These are phyloP conservation scores for Colletotrichum sp. DNA, from an alignment of 2,329 filamentous ascomycete species.

Conservation along the genomic window DNA sequence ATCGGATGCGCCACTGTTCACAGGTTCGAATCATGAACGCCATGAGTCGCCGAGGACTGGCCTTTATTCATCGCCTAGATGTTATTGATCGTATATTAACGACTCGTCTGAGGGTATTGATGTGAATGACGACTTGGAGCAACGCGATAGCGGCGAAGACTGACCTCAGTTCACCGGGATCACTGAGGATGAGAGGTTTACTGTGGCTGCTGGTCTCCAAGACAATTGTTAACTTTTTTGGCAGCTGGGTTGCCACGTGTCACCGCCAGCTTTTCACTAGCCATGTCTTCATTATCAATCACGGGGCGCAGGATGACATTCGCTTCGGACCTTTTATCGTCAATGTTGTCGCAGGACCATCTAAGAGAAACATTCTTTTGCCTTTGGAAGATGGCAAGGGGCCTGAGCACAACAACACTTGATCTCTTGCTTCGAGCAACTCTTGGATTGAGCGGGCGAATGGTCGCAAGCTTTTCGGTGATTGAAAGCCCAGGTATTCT, in stretches of 20 bases:
- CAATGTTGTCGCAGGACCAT: not conserved
- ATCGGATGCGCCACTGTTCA: conserved; percentile 25
- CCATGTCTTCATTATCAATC: not conserved
- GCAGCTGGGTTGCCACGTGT: not conserved
- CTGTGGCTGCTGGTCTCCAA: too few species aligned
- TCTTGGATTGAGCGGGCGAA: not conserved
- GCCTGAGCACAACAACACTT: not conserved
- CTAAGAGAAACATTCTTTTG: not conserved
- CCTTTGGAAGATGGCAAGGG: not conserved
- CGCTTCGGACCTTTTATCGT: not conserved
- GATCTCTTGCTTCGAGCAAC: not conserved
- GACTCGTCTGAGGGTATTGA: not conserved
- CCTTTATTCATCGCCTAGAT: not conserved
- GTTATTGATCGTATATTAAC: not conserved
- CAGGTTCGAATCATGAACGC: conserved; percentile 30
- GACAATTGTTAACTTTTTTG: not conserved
- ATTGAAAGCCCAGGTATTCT: not conserved
- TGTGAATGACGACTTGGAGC: not conserved
- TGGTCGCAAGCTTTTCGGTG: not conserved
- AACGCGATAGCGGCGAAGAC: not conserved
- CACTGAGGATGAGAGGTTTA: too few species aligned
- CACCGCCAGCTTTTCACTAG: not conserved
- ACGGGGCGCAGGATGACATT: not conserved
- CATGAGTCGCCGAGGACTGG: conserved; percentile 26
- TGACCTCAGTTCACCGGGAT: not conserved